Conservation (phyloP, 2,329 filamentous ascomycete genomes). For the Ustulina deusta region DNA sequence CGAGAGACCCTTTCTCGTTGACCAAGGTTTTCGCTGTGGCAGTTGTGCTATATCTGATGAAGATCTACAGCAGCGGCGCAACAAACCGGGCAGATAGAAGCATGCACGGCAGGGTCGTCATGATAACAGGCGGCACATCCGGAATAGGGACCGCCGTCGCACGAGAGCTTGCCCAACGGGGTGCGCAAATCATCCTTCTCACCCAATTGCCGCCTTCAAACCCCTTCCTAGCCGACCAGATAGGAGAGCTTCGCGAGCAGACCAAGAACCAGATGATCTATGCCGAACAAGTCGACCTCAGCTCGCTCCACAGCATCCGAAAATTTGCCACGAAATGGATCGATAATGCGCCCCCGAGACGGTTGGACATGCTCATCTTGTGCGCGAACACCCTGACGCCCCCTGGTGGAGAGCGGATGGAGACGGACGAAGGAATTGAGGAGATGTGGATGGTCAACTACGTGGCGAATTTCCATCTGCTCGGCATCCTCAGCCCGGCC, state of each 20-base stretch:
- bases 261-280: conserved; percentile 91
- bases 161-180: conserved; percentile 79
- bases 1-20: conserved; percentile 56
- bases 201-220: conserved; percentile 85
- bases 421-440: conserved; percentile 85
- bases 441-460: conserved; percentile 96
- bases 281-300: conserved; percentile 92
- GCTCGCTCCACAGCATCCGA: conserved; percentile 89
- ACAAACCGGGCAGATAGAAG: conserved; percentile 80
- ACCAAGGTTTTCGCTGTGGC: conserved; percentile 55
- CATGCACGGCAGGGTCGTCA: conserved; percentile 93
- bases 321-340: conserved; percentile 98
- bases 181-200: conserved; percentile 90
- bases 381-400: conserved; percentile 85
- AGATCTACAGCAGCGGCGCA: conserved; percentile 82
- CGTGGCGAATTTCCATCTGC: conserved; percentile 92
- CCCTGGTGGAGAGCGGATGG: conserved; percentile 67
- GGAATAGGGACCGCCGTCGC: conserved; percentile 87
- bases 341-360: conserved; percentile 88
- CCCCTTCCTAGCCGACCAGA: conserved; percentile 90
- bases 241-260: conserved; percentile 83
- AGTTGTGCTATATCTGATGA: conserved; percentile 63
- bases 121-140: conserved; percentile 94
- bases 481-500: conserved; percentile 91
- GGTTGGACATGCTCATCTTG: conserved; percentile 90